phyloP scores from a whole-genome alignment of 805 yeast genomes.

The Ogataea glucozyma region DNA sequence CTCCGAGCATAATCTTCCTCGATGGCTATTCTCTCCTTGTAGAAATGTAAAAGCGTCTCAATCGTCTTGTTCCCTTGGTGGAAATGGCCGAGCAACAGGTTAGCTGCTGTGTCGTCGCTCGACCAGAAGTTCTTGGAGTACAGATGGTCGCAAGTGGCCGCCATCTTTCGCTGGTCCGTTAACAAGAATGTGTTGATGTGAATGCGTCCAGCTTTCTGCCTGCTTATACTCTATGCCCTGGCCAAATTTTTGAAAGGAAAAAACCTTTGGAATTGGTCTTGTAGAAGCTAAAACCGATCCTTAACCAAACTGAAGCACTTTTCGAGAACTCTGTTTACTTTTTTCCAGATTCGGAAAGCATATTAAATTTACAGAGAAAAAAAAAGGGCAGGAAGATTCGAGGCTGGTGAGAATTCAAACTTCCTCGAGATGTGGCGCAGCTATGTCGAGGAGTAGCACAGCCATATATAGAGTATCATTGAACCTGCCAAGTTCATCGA shows the following conservation, averaged over 20 bases:
- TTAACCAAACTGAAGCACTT: constrained; percentile 3
- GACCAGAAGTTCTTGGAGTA: constrained; percentile 46
- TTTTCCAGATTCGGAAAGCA: constrained; percentile 9
- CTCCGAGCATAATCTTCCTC: constrained; percentile 73
- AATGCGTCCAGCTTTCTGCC: no score
- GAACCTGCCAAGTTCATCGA: no score
- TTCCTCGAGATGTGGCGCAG: no score
- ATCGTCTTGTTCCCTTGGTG: constrained; percentile 59
- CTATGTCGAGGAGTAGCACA: no score
- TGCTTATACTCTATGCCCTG: no score
- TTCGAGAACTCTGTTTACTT: constrained; percentile 7
- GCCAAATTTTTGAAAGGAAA: not conserved
- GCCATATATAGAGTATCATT: no score
- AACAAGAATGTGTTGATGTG: no score
- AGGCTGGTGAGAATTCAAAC: no score
- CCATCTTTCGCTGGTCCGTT: no score
- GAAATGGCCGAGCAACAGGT: constrained; percentile 54
- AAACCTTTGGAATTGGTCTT: constrained; percentile 3
- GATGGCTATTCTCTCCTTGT: constrained; percentile 56
- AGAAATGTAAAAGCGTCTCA: constrained; percentile 49
- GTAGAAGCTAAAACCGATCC: constrained; percentile 1
- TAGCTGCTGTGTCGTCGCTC: constrained; percentile 59
- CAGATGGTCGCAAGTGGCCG: constrained; percentile 16
- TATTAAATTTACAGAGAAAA: not conserved
- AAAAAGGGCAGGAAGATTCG: no score